Percentiles rank a stretch among this genome's conserved stretches.
These are phyloP conservation scores for Pythium coloratum DNA, from an alignment of 352 stramenopile genomes.

Conservation along the genomic window DNA sequence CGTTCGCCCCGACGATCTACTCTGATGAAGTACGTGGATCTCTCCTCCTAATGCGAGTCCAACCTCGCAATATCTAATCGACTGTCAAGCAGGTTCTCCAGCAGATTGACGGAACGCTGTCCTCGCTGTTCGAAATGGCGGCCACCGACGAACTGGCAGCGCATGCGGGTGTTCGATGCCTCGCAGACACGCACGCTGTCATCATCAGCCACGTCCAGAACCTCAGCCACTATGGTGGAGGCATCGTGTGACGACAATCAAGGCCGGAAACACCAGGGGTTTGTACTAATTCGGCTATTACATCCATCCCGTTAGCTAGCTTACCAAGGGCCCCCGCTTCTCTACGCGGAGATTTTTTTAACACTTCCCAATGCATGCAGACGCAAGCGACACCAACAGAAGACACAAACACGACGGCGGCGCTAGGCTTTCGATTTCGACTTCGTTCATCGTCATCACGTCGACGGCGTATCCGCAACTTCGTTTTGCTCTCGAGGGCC, in stretches of 20 bases:
- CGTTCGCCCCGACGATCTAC: constrained; percentile 6
- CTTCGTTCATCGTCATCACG: constrained; percentile 19
- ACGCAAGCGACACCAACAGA: constrained; percentile 3
- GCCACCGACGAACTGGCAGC: constrained; percentile 6
- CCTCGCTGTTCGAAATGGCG: constrained; percentile 2
- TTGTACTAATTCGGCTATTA: constrained; percentile 24
- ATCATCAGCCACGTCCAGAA: constrained; percentile 3
- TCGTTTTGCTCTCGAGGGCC: constrained; percentile 14
- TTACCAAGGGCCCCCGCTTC: constrained; percentile 18
- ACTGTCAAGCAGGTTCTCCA: constrained; percentile 8
- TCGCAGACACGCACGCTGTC: constrained; percentile 7
- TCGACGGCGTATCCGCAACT: constrained; percentile 2
- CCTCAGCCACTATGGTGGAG: not conserved
- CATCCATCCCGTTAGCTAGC: constrained; percentile 21
- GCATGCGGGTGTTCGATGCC: constrained; percentile 9
- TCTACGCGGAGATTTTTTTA: constrained; percentile 12
- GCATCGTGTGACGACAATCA: not conserved
- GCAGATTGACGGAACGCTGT: constrained; percentile 9
- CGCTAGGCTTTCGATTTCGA: constrained; percentile 4
- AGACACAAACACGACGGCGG: not conserved
- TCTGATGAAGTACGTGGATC: constrained; percentile 1
- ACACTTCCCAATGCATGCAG: constrained; percentile 6
- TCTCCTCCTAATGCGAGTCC: not conserved
- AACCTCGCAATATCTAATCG: not conserved
- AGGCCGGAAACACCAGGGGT: not conserved